phyloP scores from a whole-genome alignment of 106 monocot species.

The Dioscorea zingiberensis region DNA sequence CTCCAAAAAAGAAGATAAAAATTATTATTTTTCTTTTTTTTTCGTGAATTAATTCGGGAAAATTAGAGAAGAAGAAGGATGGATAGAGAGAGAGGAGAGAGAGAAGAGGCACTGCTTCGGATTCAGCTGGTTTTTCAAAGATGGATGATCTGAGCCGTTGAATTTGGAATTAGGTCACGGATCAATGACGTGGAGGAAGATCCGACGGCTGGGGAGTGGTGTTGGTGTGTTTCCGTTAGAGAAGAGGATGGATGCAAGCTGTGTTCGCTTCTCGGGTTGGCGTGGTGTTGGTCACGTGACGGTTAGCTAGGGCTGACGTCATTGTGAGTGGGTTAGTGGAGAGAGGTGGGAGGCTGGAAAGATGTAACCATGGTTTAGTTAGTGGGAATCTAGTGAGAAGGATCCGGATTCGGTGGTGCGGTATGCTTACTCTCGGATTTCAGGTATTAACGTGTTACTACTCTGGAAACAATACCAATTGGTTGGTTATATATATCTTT shows the following conservation, averaged over 20 bases:
- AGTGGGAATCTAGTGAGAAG: not conserved
- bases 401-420: not conserved
- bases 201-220: not conserved
- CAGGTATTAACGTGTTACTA: not conserved
- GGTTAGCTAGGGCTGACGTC: conserved; percentile 1
- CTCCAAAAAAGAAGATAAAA: not conserved
- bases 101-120: conserved; percentile 1
- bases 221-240: conserved; percentile 2
- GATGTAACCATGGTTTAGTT: not conserved
- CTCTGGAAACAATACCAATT: no score
- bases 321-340: not conserved
- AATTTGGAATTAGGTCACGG: not conserved
- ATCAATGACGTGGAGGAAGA: conserved; percentile 4
- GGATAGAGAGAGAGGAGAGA: not conserved
- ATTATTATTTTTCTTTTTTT: not conserved
- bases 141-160: conserved; percentile 6
- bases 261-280: not conserved
- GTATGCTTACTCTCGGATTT: not conserved
- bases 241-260: no score
- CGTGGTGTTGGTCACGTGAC: not conserved
- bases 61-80: not conserved
- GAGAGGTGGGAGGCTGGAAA: no score
- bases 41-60: not conserved
- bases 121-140: not conserved
- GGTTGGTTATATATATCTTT: no score